Conservation (phyloP, 1,284 basidiomycete genomes). For the Schizophyllum commune region DNA sequence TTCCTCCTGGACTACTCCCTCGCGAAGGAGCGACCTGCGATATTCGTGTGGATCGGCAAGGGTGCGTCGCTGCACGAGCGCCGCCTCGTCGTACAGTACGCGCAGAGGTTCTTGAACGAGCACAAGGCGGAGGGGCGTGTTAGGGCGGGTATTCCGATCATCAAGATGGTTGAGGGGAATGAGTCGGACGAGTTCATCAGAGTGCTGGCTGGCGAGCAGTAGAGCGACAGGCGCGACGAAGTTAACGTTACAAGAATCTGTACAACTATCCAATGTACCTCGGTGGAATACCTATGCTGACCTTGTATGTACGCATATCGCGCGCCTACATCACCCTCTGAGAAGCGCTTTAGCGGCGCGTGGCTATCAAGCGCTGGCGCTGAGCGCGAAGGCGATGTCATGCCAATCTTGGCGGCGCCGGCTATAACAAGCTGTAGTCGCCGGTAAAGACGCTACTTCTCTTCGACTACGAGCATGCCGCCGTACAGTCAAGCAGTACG, state of each 20-base stretch:
- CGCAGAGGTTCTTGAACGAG: constrained; percentile 43
- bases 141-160: constrained; percentile 31
- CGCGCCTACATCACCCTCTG: too few species aligned
- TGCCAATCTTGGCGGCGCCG: too few species aligned
- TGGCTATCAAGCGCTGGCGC: too few species aligned
- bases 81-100: constrained; percentile 44
- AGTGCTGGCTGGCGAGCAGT: constrained; percentile 9
- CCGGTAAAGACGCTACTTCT: constrained; percentile 2
- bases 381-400: too few species aligned
- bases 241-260: too few species aligned
- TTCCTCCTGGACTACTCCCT: constrained; percentile 39
- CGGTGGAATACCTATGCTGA: too few species aligned
- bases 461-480: not conserved
- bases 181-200: constrained; percentile 37
- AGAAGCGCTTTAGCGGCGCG: too few species aligned
- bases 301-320: too few species aligned
- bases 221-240: too few species aligned
- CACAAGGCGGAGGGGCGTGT: constrained; percentile 18
- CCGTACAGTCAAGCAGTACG: constrained; percentile 1
- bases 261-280: too few species aligned
- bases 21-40: constrained; percentile 26
- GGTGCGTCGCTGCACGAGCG: constrained; percentile 39
- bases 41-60: constrained; percentile 54
- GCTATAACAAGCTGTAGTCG: too few species aligned
- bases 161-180: constrained; percentile 43